Evolutionary conservation across 2,329 filamentous ascomycete species (phyloP).

Genomic region (Laburnicola sp.): DNA sequence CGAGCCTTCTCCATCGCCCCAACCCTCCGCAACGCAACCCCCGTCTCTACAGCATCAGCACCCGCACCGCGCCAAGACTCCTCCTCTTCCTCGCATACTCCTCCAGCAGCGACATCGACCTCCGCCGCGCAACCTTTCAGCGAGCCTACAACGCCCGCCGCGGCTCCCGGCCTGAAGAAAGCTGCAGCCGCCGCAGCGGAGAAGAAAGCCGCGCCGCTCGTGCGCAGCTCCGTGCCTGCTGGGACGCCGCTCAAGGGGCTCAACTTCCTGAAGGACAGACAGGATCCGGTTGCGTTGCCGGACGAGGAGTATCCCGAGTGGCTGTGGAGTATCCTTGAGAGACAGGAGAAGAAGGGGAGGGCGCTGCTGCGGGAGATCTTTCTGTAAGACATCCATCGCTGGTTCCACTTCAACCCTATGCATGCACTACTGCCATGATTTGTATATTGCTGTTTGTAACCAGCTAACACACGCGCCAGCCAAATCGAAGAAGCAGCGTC

Average conservation of each 20-base stretch:
- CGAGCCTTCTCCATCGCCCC: slow-evolving; percentile 35
- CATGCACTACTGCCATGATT: too few species aligned
- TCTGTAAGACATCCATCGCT: slow-evolving; percentile 63
- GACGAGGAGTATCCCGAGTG: slow-evolving; percentile 79
- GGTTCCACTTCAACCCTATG: neutral
- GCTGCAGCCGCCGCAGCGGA: slow-evolving; percentile 28
- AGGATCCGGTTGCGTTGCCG: slow-evolving; percentile 72
- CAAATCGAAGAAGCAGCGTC: slow-evolving; percentile 82
- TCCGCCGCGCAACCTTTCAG: slow-evolving; percentile 53
- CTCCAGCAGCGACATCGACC: slow-evolving; percentile 49
- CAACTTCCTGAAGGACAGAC: slow-evolving; percentile 74
- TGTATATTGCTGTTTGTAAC: too few species aligned
- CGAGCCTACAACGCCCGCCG: slow-evolving; percentile 40
- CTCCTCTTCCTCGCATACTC: slow-evolving; percentile 32
- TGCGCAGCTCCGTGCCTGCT: slow-evolving; percentile 59
- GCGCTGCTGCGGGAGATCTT: slow-evolving; percentile 70
- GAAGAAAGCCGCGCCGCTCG: slow-evolving; percentile 36
- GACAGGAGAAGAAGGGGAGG: slow-evolving; percentile 58
- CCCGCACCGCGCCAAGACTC: slow-evolving; percentile 31
- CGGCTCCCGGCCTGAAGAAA: slow-evolving; percentile 21
- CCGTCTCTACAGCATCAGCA: slow-evolving; percentile 32
- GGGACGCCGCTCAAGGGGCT: slow-evolving; percentile 73
- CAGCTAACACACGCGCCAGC: slow-evolving; percentile 18
- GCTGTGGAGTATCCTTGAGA: slow-evolving; percentile 74
- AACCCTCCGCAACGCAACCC: slow-evolving; percentile 26